Evolutionary conservation across 805 yeast genomes (phyloP).

Genomic region (Candida piceae): DNA sequence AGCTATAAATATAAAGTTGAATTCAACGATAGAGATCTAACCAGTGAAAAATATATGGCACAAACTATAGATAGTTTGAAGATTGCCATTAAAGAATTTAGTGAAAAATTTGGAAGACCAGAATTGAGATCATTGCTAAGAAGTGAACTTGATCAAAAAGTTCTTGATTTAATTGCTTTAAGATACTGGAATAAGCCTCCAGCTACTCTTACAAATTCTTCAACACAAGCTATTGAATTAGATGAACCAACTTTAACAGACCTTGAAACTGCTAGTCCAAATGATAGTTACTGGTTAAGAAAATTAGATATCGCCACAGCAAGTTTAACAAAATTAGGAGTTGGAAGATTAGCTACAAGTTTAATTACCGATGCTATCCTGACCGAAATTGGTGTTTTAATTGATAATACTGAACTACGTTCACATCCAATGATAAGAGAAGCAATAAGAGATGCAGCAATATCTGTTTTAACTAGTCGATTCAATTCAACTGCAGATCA

Average conservation of each 20-base stretch:
- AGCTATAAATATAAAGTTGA: constrained; percentile 92
- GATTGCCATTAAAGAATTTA: constrained; percentile 79
- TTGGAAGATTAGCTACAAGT: constrained; percentile 84
- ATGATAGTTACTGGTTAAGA: constrained; percentile 81
- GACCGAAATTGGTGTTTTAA: constrained; percentile 69
- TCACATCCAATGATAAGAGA: constrained; percentile 84
- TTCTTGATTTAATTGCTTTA: constrained; percentile 79
- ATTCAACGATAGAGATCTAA: constrained; percentile 87
- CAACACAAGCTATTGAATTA: constrained; percentile 10
- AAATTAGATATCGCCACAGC: constrained; percentile 82
- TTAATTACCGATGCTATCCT: constrained; percentile 76
- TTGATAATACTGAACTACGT: constrained; percentile 67
- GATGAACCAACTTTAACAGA: constrained; percentile 50
- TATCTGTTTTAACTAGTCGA: constrained; percentile 67
- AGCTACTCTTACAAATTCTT: constrained; percentile 4
- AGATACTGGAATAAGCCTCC: constrained; percentile 84
- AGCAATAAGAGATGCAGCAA: constrained; percentile 81
- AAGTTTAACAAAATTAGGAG: constrained; percentile 84
- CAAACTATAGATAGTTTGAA: constrained; percentile 86
- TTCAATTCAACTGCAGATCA: constrained; percentile 95
- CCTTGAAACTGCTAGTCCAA: constrained; percentile 51
- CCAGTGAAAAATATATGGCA: constrained; percentile 92
- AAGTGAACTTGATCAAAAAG: constrained; percentile 83
- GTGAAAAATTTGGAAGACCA: constrained; percentile 73
- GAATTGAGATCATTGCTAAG: constrained; percentile 77